These are phyloP conservation scores for Amylostereum chailletii DNA, from an alignment of 1,284 basidiomycete genomes.

Conservation along the genomic window DNA sequence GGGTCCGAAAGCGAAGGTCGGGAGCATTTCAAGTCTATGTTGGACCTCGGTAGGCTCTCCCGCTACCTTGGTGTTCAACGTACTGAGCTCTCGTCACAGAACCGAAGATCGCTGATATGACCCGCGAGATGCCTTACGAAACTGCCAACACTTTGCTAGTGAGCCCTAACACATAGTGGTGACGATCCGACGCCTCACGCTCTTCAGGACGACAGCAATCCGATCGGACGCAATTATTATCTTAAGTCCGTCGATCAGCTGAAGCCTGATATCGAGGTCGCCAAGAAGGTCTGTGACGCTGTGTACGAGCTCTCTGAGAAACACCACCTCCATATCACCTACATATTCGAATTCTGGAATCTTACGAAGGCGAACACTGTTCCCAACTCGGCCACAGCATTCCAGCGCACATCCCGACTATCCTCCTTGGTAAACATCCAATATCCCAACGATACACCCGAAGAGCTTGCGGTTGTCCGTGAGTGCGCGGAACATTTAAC, in stretches of 20 bases:
- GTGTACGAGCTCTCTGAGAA: slow-evolving; percentile 1
- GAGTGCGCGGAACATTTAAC: slow-evolving; percentile 2
- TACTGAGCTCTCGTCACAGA: slow-evolving; percentile 13
- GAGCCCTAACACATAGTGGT: slow-evolving; percentile 8
- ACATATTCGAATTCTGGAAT: slow-evolving; percentile 33
- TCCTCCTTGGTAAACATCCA: slow-evolving; percentile 6
- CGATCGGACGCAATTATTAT: slow-evolving; percentile 14
- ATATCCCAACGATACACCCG: slow-evolving; percentile 2
- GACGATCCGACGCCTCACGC: not conserved
- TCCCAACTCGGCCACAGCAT: slow-evolving; percentile 26
- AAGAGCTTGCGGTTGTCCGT: slow-evolving; percentile 5
- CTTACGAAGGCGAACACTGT: slow-evolving; percentile 28
- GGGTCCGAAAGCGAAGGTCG: slow-evolving; percentile 36
- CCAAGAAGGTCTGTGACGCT: slow-evolving; percentile 1
- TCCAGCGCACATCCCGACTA: slow-evolving; percentile 3
- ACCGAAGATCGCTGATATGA: slow-evolving; percentile 27
- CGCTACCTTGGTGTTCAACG: not conserved
- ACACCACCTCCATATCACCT: slow-evolving; percentile 5
- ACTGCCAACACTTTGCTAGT: slow-evolving; percentile 26
- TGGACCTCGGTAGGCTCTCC: slow-evolving; percentile 26
- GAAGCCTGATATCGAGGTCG: slow-evolving; percentile 3
- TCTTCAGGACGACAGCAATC: slow-evolving; percentile 13
- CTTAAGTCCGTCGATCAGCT: slow-evolving; percentile 13
- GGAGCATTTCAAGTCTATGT: slow-evolving; percentile 31
- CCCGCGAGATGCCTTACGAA: slow-evolving; percentile 36